Base-by-base conservation (phyloP, 257 asterid genomes). In the Nicotiana noctiflora region DNA sequence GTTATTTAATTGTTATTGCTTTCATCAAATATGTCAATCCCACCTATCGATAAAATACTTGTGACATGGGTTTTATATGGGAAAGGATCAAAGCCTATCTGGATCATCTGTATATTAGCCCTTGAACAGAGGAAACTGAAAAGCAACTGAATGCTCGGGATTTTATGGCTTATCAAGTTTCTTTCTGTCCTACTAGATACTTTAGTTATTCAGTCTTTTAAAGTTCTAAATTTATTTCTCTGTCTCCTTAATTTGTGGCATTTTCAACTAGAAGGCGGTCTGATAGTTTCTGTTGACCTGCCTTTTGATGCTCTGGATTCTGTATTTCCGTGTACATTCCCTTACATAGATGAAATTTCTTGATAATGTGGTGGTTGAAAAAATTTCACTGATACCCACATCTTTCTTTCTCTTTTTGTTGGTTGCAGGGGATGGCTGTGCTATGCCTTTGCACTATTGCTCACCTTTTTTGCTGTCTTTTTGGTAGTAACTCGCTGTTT, bases 381-480 rank as follows among this genome's bases (percentile, higher is more conserved):
- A 52, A 14, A 65, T 23, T 13, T 13, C 11, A 21, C 51, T 74
- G 25, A 74, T 49, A 15, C 15, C 61, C 78, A 15, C 23, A 0
- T 12, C 23, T 74, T 49, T 49, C 44, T 49, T 7, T 74, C 61
- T 74, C 44, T 23, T 74, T 49, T 49, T 74, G 79, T 74, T 74
- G 79, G 79, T 85, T 83, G 86, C 97, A 95, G 99, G 88, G 99
- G 97, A 68, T 93, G 97, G 98, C 85, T 87, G 77, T 90, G 92
- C 61, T 91, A 91, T 81, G 83, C 88, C 14, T 80, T 89, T 75
- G 93, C 92, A 14, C 40, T 85, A 53, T 60, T 88, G 56, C 85
- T 91, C 60, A 75, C 89, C 52, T 86, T 87, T 82, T 84, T 82
- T 80, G 96, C 93, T 18, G 57, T 89, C 87, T 93, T 92, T 90